A percentile compares a stretch with the other conserved stretches of the same genome.
Conservation (phyloP, 2,329 filamentous ascomycete genomes). For the Botryosphaeria agaves region DNA sequence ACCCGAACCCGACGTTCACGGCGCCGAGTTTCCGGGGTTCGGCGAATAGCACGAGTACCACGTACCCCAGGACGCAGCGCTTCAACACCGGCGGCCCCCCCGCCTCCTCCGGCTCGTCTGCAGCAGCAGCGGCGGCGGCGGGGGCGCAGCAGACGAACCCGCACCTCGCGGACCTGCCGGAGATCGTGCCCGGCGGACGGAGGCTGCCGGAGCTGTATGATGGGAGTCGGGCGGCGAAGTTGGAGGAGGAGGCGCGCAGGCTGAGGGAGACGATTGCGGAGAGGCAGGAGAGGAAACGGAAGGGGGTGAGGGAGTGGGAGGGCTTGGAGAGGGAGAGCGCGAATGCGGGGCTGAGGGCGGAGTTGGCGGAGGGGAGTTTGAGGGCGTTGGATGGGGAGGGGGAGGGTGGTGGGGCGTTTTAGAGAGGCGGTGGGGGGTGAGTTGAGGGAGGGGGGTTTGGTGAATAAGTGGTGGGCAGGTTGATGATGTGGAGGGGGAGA, state of each 20-base stretch:
- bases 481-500: not conserved
- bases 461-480: not conserved
- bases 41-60: slow-evolving; percentile 23
- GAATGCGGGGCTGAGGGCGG: slow-evolving; percentile 24
- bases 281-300: slow-evolving; percentile 26
- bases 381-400: slow-evolving; percentile 21
- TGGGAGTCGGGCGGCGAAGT: slow-evolving; percentile 22
- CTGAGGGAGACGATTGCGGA: slow-evolving; percentile 27
- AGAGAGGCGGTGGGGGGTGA: slow-evolving; percentile 3
- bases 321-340: slow-evolving; percentile 24
- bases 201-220: slow-evolving; percentile 25
- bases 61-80: slow-evolving; percentile 28
- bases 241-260: slow-evolving; percentile 29
- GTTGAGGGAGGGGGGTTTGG: not conserved
- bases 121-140: too few relatives aligned
- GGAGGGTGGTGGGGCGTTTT: slow-evolving; percentile 16
- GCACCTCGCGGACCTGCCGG: slow-evolving; percentile 24
- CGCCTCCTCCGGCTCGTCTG: slow-evolving; percentile 1
- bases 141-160: slow-evolving; percentile 7
- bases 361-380: slow-evolving; percentile 29
- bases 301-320: slow-evolving; percentile 28
- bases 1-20: not conserved
- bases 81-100: slow-evolving; percentile 16
- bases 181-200: slow-evolving; percentile 24
- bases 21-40: slow-evolving; percentile 22